A percentile compares a stretch with the other conserved stretches of the same genome.
Evolutionary conservation across 352 stramenopile genomes (phyloP).

Genomic region (Blastocystis sp.): DNA sequence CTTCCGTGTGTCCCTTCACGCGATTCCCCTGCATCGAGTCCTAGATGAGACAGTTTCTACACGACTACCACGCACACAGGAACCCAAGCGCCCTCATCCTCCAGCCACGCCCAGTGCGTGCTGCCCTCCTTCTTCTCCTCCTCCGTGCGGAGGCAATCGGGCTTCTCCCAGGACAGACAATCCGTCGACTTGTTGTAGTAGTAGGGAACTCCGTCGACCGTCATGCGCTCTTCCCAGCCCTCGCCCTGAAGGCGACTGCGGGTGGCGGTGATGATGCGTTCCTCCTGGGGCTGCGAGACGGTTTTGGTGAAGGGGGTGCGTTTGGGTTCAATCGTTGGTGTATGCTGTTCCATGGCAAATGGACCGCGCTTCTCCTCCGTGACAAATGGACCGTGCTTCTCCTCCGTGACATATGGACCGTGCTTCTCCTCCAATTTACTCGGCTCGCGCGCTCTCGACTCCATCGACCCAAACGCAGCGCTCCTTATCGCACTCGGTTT

Average conservation of each 20-base stretch:
- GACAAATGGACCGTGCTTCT: too few species aligned
- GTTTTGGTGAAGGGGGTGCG: background rate
- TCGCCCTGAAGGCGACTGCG: background rate
- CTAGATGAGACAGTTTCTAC: background rate
- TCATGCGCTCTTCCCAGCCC: slow-evolving; percentile 63
- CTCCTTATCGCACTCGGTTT: background rate
- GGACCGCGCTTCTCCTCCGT: too few species aligned
- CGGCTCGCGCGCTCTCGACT: background rate
- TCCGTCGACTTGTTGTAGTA: slow-evolving; percentile 64
- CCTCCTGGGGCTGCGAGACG: background rate
- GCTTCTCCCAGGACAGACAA: slow-evolving; percentile 65
- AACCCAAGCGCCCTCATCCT: slow-evolving; percentile 59
- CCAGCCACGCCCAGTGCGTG: slow-evolving; percentile 63
- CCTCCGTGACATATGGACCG: too few species aligned
- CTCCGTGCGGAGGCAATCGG: slow-evolving; percentile 61
- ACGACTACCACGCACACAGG: slow-evolving; percentile 55
- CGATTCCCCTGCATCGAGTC: slow-evolving; percentile 8
- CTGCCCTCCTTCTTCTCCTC: slow-evolving; percentile 62
- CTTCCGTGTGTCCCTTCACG: background rate
- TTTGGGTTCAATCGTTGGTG: background rate
- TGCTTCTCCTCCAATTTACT: too few species aligned
- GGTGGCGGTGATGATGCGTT: background rate
- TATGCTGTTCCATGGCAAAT: too few species aligned
- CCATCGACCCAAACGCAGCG: background rate
- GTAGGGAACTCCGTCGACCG: slow-evolving; percentile 63